Base-by-base conservation (phyloP, 192 early-diverging fungal species). In the Gonapodya sp. region DNA sequence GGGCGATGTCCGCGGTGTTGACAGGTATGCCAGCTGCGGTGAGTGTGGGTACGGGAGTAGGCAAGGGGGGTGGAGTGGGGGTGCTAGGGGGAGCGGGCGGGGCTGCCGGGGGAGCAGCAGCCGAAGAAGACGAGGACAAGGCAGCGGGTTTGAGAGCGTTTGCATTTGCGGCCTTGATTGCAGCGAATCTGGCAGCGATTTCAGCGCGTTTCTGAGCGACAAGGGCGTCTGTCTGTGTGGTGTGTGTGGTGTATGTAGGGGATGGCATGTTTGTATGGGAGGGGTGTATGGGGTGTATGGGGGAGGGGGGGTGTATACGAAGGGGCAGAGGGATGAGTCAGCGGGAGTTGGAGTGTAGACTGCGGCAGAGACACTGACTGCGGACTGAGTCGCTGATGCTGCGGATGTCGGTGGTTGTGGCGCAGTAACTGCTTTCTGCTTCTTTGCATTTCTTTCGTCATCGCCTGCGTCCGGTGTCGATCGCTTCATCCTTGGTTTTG, bases 101-200 rank as follows among this genome's bases (percentile, higher is more conserved):
- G 83, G 78, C 18, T 79, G 36, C 78, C 37, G 35, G 36, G 73
- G 36, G 81, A 2, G 46, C 79, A 37, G 36, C 73, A 16, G 80
- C 36, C 8, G 36, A 36, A 35, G 82, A 37, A 14, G 78, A 24
- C n/a, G 36, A 35, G 8, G 2, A 31, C 14, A 33, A 33, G 2
- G 75, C 75, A 31, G 75, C 75, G 30, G 75, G 8, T 18, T 14
- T 36, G 2, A 35, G 35, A 1, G 73, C 75, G 0, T 31, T 73
- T 0, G 81, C 78, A 2, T 82, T 72, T 0, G 86, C 84, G 14
- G 86, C 79, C 33, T 86, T 88, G 83, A 91, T 83, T 31, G 81
- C 85, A n/a, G 92, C 93, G 79, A 94, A 84, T 72, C 89, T 90
- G 1, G 91, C 88, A 36, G 89, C 83, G 36, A 93, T 91, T 78